Percentiles rank a stretch among this genome's conserved stretches.
Conservation (phyloP, 352 stramenopile genomes). For the Globisporangium iwayamae region DNA sequence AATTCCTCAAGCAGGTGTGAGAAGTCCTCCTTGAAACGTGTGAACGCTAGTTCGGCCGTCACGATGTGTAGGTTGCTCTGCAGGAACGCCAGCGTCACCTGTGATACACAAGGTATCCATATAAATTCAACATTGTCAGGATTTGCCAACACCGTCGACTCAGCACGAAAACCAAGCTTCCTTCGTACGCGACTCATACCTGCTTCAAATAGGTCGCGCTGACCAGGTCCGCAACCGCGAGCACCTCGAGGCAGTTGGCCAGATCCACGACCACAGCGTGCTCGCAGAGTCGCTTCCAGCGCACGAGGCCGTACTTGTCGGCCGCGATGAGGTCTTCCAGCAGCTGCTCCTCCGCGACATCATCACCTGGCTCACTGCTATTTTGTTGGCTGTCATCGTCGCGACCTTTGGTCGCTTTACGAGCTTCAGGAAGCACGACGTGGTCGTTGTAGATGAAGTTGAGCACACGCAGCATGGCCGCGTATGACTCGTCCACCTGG, state of each 20-base stretch:
- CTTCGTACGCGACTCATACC: conserved; percentile 2
- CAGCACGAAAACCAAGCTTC: background rate
- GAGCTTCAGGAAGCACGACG: conserved; percentile 16
- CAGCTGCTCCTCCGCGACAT: conserved; percentile 25
- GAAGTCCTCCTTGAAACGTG: conserved; percentile 27
- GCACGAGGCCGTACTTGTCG: conserved; percentile 69
- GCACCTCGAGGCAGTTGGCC: conserved; percentile 54
- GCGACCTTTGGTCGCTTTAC: background rate
- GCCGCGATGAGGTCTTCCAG: conserved; percentile 73
- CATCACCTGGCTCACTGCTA: background rate
- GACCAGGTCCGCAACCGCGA: conserved; percentile 60
- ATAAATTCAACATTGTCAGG: too few relatives aligned
- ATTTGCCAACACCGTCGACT: background rate
- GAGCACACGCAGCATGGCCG: conserved; percentile 46
- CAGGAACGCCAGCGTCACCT: conserved; percentile 19
- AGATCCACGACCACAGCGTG: conserved; percentile 37
- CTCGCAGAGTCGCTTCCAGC: conserved; percentile 68
- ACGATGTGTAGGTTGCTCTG: conserved; percentile 19
- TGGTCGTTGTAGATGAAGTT: conserved; percentile 77
- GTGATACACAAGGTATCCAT: background rate
- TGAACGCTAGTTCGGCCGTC: conserved; percentile 21
- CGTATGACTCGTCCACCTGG: conserved; percentile 56
- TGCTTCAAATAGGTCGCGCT: conserved; percentile 56
- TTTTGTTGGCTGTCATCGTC: background rate
- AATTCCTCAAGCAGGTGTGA: conserved; percentile 47